Evolutionary conservation across 441 rosid genomes (phyloP), one percentile per base, ranked within the genome.

Genomic region (Hypseocharis bilobata): DNA sequence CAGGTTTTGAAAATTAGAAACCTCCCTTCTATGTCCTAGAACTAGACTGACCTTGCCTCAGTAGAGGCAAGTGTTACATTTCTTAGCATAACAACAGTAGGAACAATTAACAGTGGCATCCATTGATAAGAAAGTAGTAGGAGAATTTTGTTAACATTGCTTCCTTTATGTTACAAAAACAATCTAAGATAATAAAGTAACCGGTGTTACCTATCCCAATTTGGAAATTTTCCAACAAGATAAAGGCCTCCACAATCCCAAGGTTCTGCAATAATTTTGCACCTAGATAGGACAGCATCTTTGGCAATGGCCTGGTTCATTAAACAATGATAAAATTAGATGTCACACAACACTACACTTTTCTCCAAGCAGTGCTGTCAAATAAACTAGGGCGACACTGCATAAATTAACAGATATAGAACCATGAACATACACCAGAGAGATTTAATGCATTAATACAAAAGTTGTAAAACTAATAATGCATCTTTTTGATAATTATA

Each of bases 191-290:
- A 60, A 16, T 13, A 42, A 58, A 55, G 25, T 27, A 36, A 63
- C 69, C 32, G 69, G 49, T 47, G 19, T 60, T 78, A 88, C 98
- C 96, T 78, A 81, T 93, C 97, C 97, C 98, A 93, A 66, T 90
- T 93, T 58, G 96, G 95, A 80, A 93, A 90, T 67, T 78, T 72
- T 55, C 98, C 98, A 3, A 93, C 97, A 71, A 90, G 93, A 80
- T 90, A 93, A 72, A 93, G 85, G 63, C 96, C 97, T 62, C 90
- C 91, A 82, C 97, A 93, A 73, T 90, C 96, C 97, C 97, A 93
- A 73, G 97, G 98, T 79, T 93, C 97, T 20, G 97, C 81, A 78
- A 90, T 90, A 62, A 93, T 81, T 81, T 90, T 93, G 79, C 95
- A 90, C 82, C 90, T 81, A 55, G 97, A 87, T 55, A 93, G 76